Conservation (phyloP, 306 rosid species). For the Erythrophleum fordii region DNA sequence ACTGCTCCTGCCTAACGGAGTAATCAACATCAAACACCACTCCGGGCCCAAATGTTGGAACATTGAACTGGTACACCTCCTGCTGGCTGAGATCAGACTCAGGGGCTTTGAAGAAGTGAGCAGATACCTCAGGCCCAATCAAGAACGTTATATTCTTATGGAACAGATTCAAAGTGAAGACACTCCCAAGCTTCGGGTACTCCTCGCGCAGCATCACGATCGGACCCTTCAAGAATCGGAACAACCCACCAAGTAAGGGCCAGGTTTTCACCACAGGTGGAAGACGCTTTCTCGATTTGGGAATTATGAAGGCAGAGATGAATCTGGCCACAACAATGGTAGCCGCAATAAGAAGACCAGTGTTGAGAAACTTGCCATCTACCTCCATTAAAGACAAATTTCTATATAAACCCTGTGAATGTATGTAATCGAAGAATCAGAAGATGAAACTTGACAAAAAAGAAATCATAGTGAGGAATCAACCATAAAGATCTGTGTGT, state of each 20-base stretch:
- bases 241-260: conserved; percentile 74
- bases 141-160: conserved; percentile 81
- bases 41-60: conserved; percentile 94
- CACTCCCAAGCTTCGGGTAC: conserved; percentile 86
- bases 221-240: conserved; percentile 82
- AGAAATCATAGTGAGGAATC: neutral
- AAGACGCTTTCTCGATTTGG: conserved; percentile 61
- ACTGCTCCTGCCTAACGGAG: conserved; percentile 87
- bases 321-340: conserved; percentile 69
- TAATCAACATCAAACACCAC: conserved; percentile 97
- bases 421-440: neutral
- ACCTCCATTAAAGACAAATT: conserved; percentile 24
- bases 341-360: conserved; percentile 61
- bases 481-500: neutral
- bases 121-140: conserved; percentile 93
- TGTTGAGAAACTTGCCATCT: conserved; percentile 46
- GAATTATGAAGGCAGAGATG: conserved; percentile 54
- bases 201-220: conserved; percentile 77
- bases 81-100: conserved; percentile 95
- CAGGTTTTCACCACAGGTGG: conserved; percentile 65
- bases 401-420: neutral
- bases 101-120: conserved; percentile 87
- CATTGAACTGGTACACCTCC: conserved; percentile 93
- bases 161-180: conserved; percentile 71
- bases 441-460: neutral